Conservation (phyloP, 495 filamentous ascomycete genomes). For the Podospora australis region DNA sequence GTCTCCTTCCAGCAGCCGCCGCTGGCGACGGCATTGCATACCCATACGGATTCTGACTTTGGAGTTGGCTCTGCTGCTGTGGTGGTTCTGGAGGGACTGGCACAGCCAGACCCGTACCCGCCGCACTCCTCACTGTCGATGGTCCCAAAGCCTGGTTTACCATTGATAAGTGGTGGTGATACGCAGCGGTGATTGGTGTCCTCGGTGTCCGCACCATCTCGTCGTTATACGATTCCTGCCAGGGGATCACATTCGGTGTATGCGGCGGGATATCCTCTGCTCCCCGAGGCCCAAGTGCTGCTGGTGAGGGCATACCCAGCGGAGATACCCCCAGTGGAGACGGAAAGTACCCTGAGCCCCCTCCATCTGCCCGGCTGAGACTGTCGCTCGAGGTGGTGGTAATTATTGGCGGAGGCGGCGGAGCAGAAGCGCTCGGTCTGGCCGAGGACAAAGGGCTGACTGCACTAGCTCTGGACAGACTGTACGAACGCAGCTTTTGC, state of each 20-base stretch:
- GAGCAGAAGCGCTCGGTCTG: neutral
- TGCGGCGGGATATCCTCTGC: too few species aligned
- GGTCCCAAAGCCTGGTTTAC: neutral
- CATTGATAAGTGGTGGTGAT: constrained; percentile 2
- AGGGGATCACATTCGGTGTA: too few species aligned
- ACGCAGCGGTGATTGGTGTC: neutral
- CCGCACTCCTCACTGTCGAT: neutral
- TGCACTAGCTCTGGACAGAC: neutral
- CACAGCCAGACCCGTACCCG: neutral
- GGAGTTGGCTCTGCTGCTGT: neutral
- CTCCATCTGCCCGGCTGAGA: neutral
- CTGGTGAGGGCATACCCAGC: too few species aligned
- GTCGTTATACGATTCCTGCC: neutral
- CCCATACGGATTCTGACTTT: neutral
- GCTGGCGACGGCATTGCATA: neutral
- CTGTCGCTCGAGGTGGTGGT: neutral
- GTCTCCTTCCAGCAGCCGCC: constrained; percentile 2
- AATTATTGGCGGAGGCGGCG: neutral
- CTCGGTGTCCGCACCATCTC: constrained; percentile 1
- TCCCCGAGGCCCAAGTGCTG: too few species aligned
- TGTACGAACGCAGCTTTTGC: neutral
- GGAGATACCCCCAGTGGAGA: neutral
- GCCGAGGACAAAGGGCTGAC: neutral
- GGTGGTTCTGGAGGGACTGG: neutral
- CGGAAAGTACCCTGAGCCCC: neutral